phyloP scores from a whole-genome alignment of 306 rosid species.

The Corylus americana region DNA sequence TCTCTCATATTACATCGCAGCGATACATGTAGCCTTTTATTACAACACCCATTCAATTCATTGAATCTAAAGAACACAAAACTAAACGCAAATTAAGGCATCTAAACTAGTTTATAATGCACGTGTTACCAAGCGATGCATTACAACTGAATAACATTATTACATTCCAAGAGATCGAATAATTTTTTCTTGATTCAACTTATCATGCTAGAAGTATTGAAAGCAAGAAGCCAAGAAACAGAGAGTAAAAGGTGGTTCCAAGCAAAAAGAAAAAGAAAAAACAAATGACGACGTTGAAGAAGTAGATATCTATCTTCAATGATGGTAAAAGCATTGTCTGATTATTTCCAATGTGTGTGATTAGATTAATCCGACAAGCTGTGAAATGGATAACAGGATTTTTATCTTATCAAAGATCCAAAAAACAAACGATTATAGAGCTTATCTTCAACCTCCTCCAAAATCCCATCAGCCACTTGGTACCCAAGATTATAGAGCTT shows the following conservation, averaged over 20 bases:
- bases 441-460: constrained; percentile 84
- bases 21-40: no score
- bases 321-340: not conserved
- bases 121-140: no score
- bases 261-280: no score
- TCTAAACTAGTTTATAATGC: no score
- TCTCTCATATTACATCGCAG: no score
- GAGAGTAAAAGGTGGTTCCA: not conserved
- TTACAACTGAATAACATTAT: no score
- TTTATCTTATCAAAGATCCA: not conserved
- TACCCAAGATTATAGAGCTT: constrained; percentile 94
- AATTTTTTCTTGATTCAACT: no score
- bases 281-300: not conserved
- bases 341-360: not conserved
- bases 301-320: not conserved
- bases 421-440: not conserved
- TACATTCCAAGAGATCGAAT: not conserved
- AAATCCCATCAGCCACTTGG: constrained; percentile 95
- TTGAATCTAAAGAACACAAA: no score
- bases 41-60: no score
- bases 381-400: constrained; percentile 15
- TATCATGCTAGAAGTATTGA: no score
- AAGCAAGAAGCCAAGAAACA: not conserved
- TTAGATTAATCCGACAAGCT: not conserved
- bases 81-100: no score